Conservation (phyloP, 441 rosid species). For the Pelargonium citronellum region DNA sequence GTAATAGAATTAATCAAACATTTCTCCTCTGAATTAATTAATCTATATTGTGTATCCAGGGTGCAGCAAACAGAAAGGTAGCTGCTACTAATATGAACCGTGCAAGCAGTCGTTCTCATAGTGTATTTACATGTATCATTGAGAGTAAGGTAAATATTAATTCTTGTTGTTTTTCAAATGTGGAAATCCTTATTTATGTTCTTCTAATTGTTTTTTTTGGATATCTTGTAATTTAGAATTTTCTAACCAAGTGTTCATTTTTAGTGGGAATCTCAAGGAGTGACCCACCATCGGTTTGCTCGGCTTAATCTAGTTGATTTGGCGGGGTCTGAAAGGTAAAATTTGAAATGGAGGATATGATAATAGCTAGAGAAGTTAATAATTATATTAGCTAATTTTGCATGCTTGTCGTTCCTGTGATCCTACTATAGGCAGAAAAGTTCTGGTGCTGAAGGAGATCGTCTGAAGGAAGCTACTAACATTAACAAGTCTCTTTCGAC, state of each 20-base stretch:
- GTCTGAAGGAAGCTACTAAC: slow-evolving; percentile 96
- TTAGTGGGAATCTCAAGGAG: slow-evolving; percentile 98
- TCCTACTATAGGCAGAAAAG: slow-evolving; percentile 68
- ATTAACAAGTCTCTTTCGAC: slow-evolving; percentile 97
- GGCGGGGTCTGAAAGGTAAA: slow-evolving; percentile 98
- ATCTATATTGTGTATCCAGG: slow-evolving; percentile 38
- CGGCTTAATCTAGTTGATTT: slow-evolving; percentile 95
- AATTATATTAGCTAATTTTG: not conserved
- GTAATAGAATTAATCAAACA: not conserved
- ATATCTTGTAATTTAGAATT: slow-evolving; percentile 12
- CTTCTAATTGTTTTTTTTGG: not conserved
- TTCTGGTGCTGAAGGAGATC: slow-evolving; percentile 99
- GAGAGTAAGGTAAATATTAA: slow-evolving; percentile 69
- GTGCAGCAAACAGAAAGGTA: slow-evolving; percentile 93
- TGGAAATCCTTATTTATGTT: not conserved
- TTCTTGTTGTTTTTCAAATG: not conserved
- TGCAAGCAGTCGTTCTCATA: slow-evolving; percentile 98
- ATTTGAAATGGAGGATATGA: not conserved
- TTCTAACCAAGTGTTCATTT: slow-evolving; percentile 20
- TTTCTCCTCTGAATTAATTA: not conserved
- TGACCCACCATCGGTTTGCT: slow-evolving; percentile 93
- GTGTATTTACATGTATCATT: slow-evolving; percentile 90
- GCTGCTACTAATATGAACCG: slow-evolving; percentile 98
- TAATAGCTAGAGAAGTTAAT: not conserved
- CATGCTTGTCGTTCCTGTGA: slow-evolving; percentile 13